phyloP scores from a whole-genome alignment of 208 protist species.

The Acanthamoeba divionensis region DNA sequence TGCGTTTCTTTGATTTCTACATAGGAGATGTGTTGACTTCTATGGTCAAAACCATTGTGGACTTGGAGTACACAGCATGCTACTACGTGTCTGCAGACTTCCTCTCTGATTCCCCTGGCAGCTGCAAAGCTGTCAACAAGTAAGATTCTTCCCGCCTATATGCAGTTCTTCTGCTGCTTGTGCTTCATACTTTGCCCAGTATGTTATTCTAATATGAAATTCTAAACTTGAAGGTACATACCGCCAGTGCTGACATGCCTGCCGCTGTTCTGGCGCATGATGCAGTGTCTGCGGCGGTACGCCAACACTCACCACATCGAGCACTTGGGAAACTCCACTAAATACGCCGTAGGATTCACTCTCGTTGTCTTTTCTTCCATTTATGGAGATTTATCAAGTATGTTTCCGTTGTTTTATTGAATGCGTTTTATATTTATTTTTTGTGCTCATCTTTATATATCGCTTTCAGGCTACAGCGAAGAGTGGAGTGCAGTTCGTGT shows the following conservation, averaged over 20 bases:
- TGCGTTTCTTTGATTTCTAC: conserved; percentile 54
- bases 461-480: not conserved
- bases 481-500: conserved; percentile 55
- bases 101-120: not conserved
- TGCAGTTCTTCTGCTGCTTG: not conserved
- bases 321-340: conserved; percentile 58
- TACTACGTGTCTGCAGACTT: conserved; percentile 60
- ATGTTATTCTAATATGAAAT: not conserved
- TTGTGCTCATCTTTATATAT: not conserved
- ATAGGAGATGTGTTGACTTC: conserved; percentile 63
- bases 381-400: conserved; percentile 57
- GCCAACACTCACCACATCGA: conserved; percentile 24
- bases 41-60: conserved; percentile 65
- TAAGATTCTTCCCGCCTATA: not conserved
- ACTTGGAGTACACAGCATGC: conserved; percentile 63
- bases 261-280: conserved; percentile 62
- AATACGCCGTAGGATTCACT: conserved; percentile 60
- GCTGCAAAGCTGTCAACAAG: not conserved
- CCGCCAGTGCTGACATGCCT: conserved; percentile 53
- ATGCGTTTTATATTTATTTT: not conserved
- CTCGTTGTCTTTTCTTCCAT: conserved; percentile 59
- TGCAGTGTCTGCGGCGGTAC: conserved; percentile 60
- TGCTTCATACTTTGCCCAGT: not conserved
- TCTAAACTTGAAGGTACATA: conserved; percentile 37
- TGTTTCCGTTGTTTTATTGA: not conserved